Evolutionary conservation across 2,329 filamentous ascomycete species (phyloP).

Genomic region (Pseudopyricularia cyperi): DNA sequence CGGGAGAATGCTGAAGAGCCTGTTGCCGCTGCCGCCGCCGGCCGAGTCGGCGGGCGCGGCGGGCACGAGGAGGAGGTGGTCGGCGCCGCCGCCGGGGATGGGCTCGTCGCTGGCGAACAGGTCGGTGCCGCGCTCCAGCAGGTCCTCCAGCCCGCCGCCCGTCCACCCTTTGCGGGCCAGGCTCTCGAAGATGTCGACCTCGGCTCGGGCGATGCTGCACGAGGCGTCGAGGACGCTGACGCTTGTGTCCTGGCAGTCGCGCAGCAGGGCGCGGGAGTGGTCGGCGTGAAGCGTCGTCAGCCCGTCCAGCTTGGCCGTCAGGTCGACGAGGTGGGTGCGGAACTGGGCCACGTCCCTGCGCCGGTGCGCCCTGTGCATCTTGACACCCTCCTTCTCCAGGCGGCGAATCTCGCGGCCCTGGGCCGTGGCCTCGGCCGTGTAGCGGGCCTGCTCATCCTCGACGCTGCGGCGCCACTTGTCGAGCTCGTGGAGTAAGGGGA

Average conservation of each 20-base stretch:
- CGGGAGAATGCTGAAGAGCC: conserved; percentile 52
- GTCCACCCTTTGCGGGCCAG: conserved; percentile 55
- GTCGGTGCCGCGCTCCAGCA: conserved; percentile 51
- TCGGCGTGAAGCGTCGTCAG: conserved; percentile 46
- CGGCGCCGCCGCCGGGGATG: conserved; percentile 6
- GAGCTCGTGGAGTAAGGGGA: conserved; percentile 55
- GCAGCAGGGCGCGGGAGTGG: conserved; percentile 44
- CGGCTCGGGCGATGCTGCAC: conserved; percentile 52
- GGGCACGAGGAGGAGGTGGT: conserved; percentile 2
- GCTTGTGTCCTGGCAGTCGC: conserved; percentile 54
- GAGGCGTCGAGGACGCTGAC: conserved; percentile 48
- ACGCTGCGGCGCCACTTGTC: conserved; percentile 51
- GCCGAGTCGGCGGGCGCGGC: conserved; percentile 5
- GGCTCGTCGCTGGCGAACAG: conserved; percentile 21
- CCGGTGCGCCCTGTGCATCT: conserved; percentile 43
- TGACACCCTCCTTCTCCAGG: conserved; percentile 52
- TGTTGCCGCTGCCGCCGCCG: conserved; percentile 19
- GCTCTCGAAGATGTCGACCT: conserved; percentile 58
- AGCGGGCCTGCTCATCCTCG: conserved; percentile 50
- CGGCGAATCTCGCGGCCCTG: conserved; percentile 48
- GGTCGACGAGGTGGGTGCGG: conserved; percentile 47
- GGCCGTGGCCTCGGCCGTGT: conserved; percentile 38
- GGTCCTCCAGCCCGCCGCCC: conserved; percentile 52
- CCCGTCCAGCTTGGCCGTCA: conserved; percentile 50
- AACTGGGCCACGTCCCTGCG: conserved; percentile 46